These are phyloP conservation scores for Monosporascus sp. DNA, from an alignment of 2,329 filamentous ascomycete genomes.

Conservation along the genomic window DNA sequence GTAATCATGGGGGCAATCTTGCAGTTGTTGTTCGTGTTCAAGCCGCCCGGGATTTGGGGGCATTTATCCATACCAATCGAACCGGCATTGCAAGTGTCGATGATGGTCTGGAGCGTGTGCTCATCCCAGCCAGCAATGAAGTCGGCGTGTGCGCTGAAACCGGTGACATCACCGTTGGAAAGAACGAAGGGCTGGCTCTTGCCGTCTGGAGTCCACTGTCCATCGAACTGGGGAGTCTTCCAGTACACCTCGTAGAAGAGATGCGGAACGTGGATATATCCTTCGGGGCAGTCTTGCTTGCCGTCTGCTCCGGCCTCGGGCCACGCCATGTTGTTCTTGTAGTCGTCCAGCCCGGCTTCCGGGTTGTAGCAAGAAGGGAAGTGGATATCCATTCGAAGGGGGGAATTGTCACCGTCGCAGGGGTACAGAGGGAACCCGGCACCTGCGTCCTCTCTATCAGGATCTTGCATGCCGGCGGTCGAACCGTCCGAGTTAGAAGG, in stretches of 20 bases:
- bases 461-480: constrained; percentile 49
- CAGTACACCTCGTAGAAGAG: constrained; percentile 58
- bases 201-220: constrained; percentile 49
- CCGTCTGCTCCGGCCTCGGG: constrained; percentile 45
- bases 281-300: constrained; percentile 49
- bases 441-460: constrained; percentile 49
- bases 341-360: constrained; percentile 51
- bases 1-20: constrained; percentile 42
- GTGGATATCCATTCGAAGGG: constrained; percentile 61
- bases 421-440: constrained; percentile 65
- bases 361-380: constrained; percentile 74
- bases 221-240: constrained; percentile 48
- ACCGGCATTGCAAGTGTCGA: constrained; percentile 60
- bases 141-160: constrained; percentile 66
- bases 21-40: constrained; percentile 46
- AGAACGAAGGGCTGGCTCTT: constrained; percentile 62
- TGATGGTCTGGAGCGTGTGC: constrained; percentile 57
- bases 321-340: constrained; percentile 61
- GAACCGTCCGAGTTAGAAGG: constrained; percentile 49
- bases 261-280: constrained; percentile 51
- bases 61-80: constrained; percentile 58
- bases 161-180: constrained; percentile 63
- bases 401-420: constrained; percentile 59
- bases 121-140: constrained; percentile 71
- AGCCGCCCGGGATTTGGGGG: constrained; percentile 47